A percentile compares a stretch with the other conserved stretches of the same genome.
Conservation (phyloP, 2,329 filamentous ascomycete genomes). For the Beauveria medogensis region DNA sequence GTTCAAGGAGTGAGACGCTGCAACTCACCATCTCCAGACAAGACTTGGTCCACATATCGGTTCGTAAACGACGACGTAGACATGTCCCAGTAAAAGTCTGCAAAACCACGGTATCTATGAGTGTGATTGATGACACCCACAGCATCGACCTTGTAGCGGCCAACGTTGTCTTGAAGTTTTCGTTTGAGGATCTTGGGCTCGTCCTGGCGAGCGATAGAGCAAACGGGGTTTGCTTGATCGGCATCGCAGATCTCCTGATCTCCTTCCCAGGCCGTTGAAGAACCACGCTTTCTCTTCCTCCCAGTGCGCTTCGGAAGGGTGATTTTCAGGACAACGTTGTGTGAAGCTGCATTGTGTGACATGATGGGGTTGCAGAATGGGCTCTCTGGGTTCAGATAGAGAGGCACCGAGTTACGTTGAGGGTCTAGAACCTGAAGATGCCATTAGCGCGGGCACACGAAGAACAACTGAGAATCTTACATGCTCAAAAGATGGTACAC, state of each 20-base stretch:
- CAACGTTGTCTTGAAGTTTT: constrained; percentile 62
- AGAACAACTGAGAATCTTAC: constrained; percentile 19
- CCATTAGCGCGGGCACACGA: background rate
- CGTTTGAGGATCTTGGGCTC: constrained; percentile 48
- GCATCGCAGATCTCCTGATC: constrained; percentile 26
- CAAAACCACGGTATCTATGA: constrained; percentile 79
- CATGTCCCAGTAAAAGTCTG: constrained; percentile 80
- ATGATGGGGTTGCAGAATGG: constrained; percentile 69
- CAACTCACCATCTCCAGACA: constrained; percentile 59
- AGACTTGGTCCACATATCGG: constrained; percentile 61
- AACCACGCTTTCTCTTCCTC: constrained; percentile 76
- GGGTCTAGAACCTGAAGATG: constrained; percentile 36
- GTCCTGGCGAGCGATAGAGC: constrained; percentile 41
- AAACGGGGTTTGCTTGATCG: constrained; percentile 21
- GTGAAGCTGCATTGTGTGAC: constrained; percentile 66
- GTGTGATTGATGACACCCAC: constrained; percentile 69
- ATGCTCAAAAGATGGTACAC: constrained; percentile 29
- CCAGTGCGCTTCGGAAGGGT: constrained; percentile 82
- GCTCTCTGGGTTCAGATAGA: constrained; percentile 76
- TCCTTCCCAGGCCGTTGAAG: constrained; percentile 54
- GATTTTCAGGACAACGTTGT: constrained; percentile 80
- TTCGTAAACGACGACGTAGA: constrained; percentile 60
- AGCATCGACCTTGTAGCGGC: constrained; percentile 58
- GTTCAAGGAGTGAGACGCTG: background rate
- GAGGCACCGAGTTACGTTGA: constrained; percentile 45